Evolutionary conservation across 371 early-diverging fungal genomes (phyloP), one percentile per base, ranked within the genome.

Genomic region (Lichtheimia hyalospora): DNA sequence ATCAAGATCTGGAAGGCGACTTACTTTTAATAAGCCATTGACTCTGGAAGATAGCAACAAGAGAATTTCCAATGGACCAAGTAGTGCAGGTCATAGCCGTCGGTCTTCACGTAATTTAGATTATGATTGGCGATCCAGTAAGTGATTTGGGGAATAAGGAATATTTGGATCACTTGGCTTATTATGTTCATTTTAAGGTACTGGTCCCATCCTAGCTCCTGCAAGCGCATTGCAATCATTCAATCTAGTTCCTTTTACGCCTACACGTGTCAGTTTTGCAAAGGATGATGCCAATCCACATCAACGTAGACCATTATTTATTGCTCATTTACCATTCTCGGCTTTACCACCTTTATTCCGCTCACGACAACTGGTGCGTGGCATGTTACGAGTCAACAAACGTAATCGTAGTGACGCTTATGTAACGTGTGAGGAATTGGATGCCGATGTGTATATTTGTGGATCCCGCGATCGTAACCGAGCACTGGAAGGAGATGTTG

Each of bases 401-500:
- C 83, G 86, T 54, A 88, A 88, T 63, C 80, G 90, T 41, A 81
- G 77, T 44, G 92, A 94, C 60, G 92, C 92, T 42, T 95, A 95
- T 75, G 93, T 93, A n/a, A 82, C 87, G 3, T 81, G 84, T 12
- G 87, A 86, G 14, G 82, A 82, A 7, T 63, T 81, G 57, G 84
- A 79, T 54, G 71, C 76, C 23, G 90, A 92, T 68, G 82, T 92
- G 5, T 90, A 87, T 65, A 85, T 94, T 5, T 87, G 83, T 49
- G 92, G 92, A 21, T 83, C 85, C 48, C 72, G 74, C 27, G 77
- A 82, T 41, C 89, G 93, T 23, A 96, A 96, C 73, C 85, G 96
- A 25, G 93, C 95, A 0, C 67, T 94, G 24, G 90, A 92, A 39
- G 93, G 92, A 5, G 96, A 96, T 64, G 72, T 86, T 7, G 96